A percentile compares a stretch with the other conserved stretches of the same genome.
These are phyloP conservation scores for Nitzschia sp. DNA, from an alignment of 108 stramenopile species.

Conservation along the genomic window DNA sequence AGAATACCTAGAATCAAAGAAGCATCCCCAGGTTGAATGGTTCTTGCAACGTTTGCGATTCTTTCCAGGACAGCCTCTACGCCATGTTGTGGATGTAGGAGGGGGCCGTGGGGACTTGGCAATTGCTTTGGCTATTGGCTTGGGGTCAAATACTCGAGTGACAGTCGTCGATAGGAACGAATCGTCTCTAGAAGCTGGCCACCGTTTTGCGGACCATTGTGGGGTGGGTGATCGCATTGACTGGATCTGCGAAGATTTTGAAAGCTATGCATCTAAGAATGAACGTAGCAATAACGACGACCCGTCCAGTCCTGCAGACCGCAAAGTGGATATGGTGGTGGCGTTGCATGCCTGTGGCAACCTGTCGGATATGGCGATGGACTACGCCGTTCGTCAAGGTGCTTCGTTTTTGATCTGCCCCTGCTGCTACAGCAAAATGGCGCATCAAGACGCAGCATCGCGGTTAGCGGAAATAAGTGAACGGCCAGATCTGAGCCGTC, in stretches of 20 bases:
- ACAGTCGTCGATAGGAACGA: conserved; percentile 61
- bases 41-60: conserved; percentile 34
- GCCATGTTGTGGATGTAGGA: conserved; percentile 57
- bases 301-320: background rate
- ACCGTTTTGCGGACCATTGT: conserved; percentile 11
- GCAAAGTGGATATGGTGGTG: conserved; percentile 12
- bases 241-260: conserved; percentile 26
- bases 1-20: conserved; percentile 52
- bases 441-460: conserved; percentile 3
- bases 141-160: conserved; percentile 31
- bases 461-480: conserved; percentile 29
- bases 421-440: conserved; percentile 42
- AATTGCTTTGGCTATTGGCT: conserved; percentile 41
- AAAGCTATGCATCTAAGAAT: background rate
- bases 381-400: conserved; percentile 12
- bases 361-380: conserved; percentile 60
- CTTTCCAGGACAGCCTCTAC: conserved; percentile 11
- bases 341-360: conserved; percentile 70
- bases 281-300: too few relatives aligned
- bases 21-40: conserved; percentile 53
- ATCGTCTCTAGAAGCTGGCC: conserved; percentile 45
- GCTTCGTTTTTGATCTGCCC: conserved; percentile 46
- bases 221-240: conserved; percentile 11
- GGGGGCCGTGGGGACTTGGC: conserved; percentile 69
- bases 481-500: conserved; percentile 20